These are phyloP conservation scores for Meira miltonrushii DNA, from an alignment of 1,284 basidiomycete species.

Conservation along the genomic window DNA sequence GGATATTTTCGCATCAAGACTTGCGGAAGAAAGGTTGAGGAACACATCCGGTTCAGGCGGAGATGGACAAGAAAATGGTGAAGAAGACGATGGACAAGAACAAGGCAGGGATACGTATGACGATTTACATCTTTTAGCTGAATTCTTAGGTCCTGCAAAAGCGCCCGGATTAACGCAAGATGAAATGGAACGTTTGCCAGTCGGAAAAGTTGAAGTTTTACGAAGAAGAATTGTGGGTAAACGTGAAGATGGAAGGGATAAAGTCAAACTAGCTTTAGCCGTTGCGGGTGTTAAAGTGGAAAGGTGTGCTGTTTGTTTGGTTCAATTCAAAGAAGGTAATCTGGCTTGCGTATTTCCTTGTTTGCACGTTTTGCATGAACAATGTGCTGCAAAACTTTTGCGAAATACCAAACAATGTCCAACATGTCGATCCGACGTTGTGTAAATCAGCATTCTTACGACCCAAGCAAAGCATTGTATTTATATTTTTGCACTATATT, in stretches of 20 bases:
- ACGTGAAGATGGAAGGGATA: constrained; percentile 61
- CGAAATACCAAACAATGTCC: constrained; percentile 25
- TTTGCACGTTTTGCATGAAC: constrained; percentile 58
- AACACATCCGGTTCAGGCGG: background rate
- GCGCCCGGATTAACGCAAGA: constrained; percentile 41
- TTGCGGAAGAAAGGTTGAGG: constrained; percentile 21
- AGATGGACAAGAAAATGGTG: background rate
- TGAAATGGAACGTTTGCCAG: constrained; percentile 55
- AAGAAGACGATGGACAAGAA: background rate
- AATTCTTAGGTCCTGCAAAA: constrained; percentile 62
- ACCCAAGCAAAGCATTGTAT: no score
- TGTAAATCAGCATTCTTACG: background rate
- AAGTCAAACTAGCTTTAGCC: constrained; percentile 69
- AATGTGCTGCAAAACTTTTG: constrained; percentile 25
- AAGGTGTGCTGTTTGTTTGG: constrained; percentile 72
- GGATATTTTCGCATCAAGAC: constrained; percentile 42
- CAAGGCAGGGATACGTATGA: constrained; percentile 29
- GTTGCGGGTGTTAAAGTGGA: constrained; percentile 69
- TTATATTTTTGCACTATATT: background rate
- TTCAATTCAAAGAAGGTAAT: constrained; percentile 66
- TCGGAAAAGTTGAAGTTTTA: constrained; percentile 64
- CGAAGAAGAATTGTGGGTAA: constrained; percentile 58
- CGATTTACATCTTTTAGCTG: constrained; percentile 61
- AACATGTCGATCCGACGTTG: constrained; percentile 20
- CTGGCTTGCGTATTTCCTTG: constrained; percentile 64